Conservation (phyloP, 2,329 filamentous ascomycete genomes). For the Arthrobotrys pseudoclavata region DNA sequence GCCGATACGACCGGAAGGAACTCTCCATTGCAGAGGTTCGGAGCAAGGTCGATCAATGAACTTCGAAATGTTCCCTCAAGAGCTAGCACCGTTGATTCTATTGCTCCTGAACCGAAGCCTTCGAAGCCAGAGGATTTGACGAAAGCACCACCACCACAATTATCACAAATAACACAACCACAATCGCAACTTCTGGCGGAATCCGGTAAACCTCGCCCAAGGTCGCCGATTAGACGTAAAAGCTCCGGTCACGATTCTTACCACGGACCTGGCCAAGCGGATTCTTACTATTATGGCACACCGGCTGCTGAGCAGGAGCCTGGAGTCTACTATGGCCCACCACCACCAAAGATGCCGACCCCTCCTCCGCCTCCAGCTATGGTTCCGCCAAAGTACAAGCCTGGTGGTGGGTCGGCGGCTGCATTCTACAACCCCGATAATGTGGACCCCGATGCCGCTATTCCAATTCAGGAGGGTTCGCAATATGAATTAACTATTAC, state of each 20-base stretch:
- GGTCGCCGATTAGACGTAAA: conserved; percentile 33
- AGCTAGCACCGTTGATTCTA: conserved; percentile 4
- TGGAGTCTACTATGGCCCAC: conserved; percentile 57
- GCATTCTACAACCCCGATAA: conserved; percentile 53
- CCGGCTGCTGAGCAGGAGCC: conserved; percentile 41
- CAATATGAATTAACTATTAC: conserved; percentile 50
- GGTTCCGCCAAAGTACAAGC: conserved; percentile 53
- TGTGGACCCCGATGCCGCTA: conserved; percentile 39
- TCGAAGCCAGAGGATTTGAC: conserved; percentile 15
- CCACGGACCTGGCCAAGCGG: conserved; percentile 46
- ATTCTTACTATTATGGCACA: conserved; percentile 42
- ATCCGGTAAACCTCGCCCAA: conserved; percentile 31
- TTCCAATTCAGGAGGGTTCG: conserved; percentile 55
- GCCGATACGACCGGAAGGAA: conserved; percentile 36
- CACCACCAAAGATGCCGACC: conserved; percentile 53
- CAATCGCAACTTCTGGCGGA: not conserved
- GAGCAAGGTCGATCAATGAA: conserved; percentile 41
- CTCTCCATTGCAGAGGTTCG: conserved; percentile 46
- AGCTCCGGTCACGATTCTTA: conserved; percentile 51
- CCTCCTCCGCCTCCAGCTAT: conserved; percentile 52
- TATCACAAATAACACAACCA: not conserved
- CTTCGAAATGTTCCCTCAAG: conserved; percentile 3
- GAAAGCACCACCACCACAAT: conserved; percentile 19
- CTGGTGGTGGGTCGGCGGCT: conserved; percentile 54
- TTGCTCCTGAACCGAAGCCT: conserved; percentile 12